These are phyloP conservation scores for Globisporangium camurandrum DNA, from an alignment of 352 stramenopile genomes.

Conservation along the genomic window DNA sequence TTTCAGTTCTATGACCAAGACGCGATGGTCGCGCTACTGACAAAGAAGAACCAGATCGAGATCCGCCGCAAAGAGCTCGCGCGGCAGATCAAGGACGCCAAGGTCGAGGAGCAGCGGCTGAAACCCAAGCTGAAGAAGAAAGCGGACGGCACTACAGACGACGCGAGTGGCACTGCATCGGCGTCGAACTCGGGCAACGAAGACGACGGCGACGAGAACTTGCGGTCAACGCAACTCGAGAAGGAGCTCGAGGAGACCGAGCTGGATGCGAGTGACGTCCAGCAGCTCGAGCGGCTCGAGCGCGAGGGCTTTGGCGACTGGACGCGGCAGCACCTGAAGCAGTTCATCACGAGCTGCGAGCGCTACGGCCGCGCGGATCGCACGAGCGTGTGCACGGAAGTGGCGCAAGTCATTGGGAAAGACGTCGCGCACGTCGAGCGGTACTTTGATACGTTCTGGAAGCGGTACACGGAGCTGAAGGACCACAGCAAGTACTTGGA, in stretches of 20 bases:
- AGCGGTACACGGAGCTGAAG: constrained; percentile 89
- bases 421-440: constrained; percentile 85
- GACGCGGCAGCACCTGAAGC: constrained; percentile 85
- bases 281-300: constrained; percentile 68
- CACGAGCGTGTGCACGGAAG: constrained; percentile 85
- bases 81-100: constrained; percentile 79
- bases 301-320: constrained; percentile 94
- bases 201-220: constrained; percentile 41
- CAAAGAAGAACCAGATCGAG: constrained; percentile 84
- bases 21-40: constrained; percentile 79
- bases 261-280: constrained; percentile 57
- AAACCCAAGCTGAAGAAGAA: constrained; percentile 76
- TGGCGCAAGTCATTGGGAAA: constrained; percentile 88
- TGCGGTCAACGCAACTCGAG: constrained; percentile 58
- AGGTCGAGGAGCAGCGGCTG: constrained; percentile 65
- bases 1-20: constrained; percentile 95
- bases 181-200: constrained; percentile 53
- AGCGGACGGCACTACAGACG: constrained; percentile 37
- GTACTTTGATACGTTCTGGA: constrained; percentile 96
- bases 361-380: constrained; percentile 91
- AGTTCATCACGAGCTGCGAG: constrained; percentile 90
- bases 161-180: constrained; percentile 28
- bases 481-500: constrained; percentile 92
- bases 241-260: constrained; percentile 74
- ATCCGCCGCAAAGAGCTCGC: constrained; percentile 83